These are phyloP conservation scores for Talaromyces borbonicus DNA, from an alignment of 495 filamentous ascomycete species.

Conservation along the genomic window DNA sequence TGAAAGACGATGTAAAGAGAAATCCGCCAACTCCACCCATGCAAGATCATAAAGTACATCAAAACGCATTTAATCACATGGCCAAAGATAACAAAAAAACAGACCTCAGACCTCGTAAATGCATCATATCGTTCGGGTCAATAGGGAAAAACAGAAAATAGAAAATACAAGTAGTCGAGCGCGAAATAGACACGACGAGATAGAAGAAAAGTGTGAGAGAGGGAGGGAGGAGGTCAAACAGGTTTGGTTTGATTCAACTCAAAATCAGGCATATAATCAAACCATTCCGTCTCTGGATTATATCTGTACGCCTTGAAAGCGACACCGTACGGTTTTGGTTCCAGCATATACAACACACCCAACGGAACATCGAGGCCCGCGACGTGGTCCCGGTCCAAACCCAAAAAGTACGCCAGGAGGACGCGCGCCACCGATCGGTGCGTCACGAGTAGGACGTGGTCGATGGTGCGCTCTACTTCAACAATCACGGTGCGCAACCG, in stretches of 20 bases:
- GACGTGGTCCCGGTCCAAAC: slow-evolving; percentile 78
- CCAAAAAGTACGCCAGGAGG: slow-evolving; percentile 91
- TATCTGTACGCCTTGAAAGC: slow-evolving; percentile 92
- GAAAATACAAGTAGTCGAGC: slow-evolving; percentile 1
- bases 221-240: neutral
- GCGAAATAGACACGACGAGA: neutral
- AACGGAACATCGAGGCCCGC: slow-evolving; percentile 87
- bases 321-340: slow-evolving; percentile 96
- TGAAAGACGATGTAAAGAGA: too few relatives aligned
- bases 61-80: too few relatives aligned
- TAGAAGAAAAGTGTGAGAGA: neutral
- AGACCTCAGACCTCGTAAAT: too few relatives aligned
- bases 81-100: too few relatives aligned
- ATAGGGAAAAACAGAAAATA: neutral
- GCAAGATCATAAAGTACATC: too few relatives aligned
- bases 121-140: too few relatives aligned
- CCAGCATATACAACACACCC: slow-evolving; percentile 83
- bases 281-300: slow-evolving; percentile 64
- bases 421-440: slow-evolving; percentile 88
- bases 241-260: slow-evolving; percentile 47
- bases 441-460: slow-evolving; percentile 83
- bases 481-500: slow-evolving; percentile 91
- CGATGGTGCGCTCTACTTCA: slow-evolving; percentile 92
- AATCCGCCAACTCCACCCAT: too few relatives aligned
- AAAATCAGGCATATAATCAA: slow-evolving; percentile 71